Conservation (phyloP, 495 filamentous ascomycete species). For the Podospora australis region DNA sequence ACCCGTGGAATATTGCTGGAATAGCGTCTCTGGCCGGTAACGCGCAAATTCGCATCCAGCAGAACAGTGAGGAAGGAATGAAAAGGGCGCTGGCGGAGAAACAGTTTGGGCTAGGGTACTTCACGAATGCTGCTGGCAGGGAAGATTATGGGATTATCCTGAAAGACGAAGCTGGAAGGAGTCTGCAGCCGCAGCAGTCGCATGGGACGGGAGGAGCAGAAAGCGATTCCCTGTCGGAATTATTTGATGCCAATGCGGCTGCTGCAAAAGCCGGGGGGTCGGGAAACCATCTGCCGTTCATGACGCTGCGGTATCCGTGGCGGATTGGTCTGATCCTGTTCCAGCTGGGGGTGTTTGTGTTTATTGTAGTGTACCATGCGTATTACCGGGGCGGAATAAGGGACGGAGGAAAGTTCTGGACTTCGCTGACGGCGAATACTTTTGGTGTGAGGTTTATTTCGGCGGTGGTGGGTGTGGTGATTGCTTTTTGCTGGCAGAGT, state of each 20-base stretch:
- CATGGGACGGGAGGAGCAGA: neutral
- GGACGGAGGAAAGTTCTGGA: constrained; percentile 21
- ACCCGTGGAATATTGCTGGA: constrained; percentile 32
- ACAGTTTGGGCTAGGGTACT: constrained; percentile 23
- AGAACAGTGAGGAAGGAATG: constrained; percentile 17
- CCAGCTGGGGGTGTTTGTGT: constrained; percentile 20
- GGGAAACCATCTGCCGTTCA: constrained; percentile 19
- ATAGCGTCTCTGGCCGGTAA: constrained; percentile 24
- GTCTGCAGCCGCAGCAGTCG: constrained; percentile 6
- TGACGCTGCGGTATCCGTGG: constrained; percentile 25
- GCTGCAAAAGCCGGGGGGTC: neutral
- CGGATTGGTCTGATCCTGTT: constrained; percentile 20
- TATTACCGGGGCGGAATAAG: constrained; percentile 24
- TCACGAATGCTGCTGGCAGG: constrained; percentile 11
- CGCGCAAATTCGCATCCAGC: constrained; percentile 13
- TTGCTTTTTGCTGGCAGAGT: constrained; percentile 29
- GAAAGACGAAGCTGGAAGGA: constrained; percentile 23
- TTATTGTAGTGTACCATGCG: constrained; percentile 29
- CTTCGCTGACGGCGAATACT: constrained; percentile 24
- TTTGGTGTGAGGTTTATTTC: constrained; percentile 34
- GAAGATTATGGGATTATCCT: constrained; percentile 29
- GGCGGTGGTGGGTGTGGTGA: constrained; percentile 26
- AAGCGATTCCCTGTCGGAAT: constrained; percentile 1
- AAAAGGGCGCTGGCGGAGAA: constrained; percentile 12
- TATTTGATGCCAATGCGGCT: neutral